Percentiles rank a stretch among this genome's conserved stretches.
phyloP scores from a whole-genome alignment of 202 grass and related monocot genomes.

The Schoenoplectus tabernaemontani region DNA sequence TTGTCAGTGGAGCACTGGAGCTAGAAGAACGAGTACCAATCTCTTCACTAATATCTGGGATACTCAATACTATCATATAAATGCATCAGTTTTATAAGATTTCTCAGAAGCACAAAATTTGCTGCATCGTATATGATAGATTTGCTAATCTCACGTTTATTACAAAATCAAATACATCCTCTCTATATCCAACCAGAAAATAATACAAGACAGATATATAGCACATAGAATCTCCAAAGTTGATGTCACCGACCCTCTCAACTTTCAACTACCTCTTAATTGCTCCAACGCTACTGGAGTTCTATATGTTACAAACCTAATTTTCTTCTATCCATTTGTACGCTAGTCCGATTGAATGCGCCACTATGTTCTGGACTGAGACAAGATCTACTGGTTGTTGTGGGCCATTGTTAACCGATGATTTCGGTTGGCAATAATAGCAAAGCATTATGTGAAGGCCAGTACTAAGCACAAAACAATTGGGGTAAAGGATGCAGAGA shows the following conservation, averaged over 20 bases:
- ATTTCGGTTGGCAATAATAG: background rate
- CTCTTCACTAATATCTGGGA: no score
- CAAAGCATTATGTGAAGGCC: no score
- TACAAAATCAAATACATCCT: background rate
- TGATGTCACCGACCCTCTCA: conserved; percentile 10
- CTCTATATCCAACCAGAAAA: background rate
- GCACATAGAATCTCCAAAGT: background rate
- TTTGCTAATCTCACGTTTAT: background rate
- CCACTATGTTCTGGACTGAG: background rate
- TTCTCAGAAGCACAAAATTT: background rate
- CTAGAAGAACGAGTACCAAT: no score
- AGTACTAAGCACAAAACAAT: no score
- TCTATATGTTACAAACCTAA: no score
- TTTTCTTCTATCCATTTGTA: background rate
- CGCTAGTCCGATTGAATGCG: background rate
- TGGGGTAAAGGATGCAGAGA: background rate
- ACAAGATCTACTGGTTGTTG: background rate
- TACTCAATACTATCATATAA: no score
- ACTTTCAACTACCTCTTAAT: conserved; percentile 13
- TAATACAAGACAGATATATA: background rate
- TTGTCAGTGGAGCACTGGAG: background rate
- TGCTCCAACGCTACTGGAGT: no score
- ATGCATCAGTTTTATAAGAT: no score
- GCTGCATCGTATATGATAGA: background rate
- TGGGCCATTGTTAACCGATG: background rate